These are phyloP conservation scores for Pleurotus giganteus DNA, from an alignment of 768 basidiomycete species.

Conservation along the genomic window DNA sequence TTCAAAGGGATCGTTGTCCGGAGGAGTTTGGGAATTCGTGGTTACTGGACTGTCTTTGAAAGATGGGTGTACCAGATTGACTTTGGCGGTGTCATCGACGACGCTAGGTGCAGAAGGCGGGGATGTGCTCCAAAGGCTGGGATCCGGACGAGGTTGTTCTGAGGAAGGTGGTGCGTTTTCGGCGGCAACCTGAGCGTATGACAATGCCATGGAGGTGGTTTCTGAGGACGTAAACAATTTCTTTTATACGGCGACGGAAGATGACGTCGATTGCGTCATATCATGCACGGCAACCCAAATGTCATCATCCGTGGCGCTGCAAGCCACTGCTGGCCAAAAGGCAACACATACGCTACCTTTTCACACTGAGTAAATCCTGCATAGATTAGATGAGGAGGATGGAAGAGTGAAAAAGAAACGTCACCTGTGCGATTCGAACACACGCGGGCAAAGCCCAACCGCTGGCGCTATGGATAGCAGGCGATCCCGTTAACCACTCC, in stretches of 20 bases:
- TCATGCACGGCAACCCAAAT: no score
- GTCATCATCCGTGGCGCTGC: no score
- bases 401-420: constrained; percentile 6
- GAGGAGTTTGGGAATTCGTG: constrained; percentile 19
- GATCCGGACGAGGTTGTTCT: constrained; percentile 65
- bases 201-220: constrained; percentile 40
- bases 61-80: constrained; percentile 52
- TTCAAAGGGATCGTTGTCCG: neutral
- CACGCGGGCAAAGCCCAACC: constrained; percentile 24
- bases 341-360: no score
- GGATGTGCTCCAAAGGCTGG: constrained; percentile 55
- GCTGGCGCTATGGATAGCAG: constrained; percentile 20
- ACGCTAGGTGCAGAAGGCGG: constrained; percentile 33
- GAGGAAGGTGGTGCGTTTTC: constrained; percentile 50
- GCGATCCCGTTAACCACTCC: constrained; percentile 28
- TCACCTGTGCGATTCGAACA: constrained; percentile 29
- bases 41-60: constrained; percentile 45
- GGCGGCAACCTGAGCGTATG: constrained; percentile 69
- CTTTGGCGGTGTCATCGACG: constrained; percentile 50
- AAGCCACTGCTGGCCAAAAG: no score
- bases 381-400: neutral
- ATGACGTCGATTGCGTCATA: constrained; percentile 12
- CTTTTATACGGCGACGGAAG: neutral
- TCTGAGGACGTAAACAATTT: neutral
- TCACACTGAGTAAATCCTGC: neutral